These are phyloP conservation scores for Pseudogymnoascus sp. DNA, from an alignment of 2,329 filamentous ascomycete genomes.

Conservation along the genomic window DNA sequence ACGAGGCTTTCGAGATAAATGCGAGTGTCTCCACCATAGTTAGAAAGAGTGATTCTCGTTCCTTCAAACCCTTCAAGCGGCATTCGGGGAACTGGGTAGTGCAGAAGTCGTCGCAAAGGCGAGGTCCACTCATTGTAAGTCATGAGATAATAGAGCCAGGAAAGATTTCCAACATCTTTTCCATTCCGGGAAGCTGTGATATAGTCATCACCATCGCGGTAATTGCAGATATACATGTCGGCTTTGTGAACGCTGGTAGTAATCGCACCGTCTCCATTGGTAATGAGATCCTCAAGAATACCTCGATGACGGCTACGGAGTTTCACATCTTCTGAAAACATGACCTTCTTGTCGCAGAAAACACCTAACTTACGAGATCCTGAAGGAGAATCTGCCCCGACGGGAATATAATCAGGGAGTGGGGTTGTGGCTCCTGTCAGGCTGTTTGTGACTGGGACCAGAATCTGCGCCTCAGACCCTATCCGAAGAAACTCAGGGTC, in stretches of 20 bases:
- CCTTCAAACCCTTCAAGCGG: conserved; percentile 73
- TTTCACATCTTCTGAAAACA: conserved; percentile 66
- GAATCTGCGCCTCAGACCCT: conserved; percentile 45
- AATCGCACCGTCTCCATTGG: conserved; percentile 60
- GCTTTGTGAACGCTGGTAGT: conserved; percentile 58
- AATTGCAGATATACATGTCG: conserved; percentile 81
- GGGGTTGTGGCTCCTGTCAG: conserved; percentile 59
- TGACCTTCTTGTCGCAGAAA: conserved; percentile 68
- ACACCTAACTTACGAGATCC: conserved; percentile 53
- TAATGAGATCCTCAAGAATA: conserved; percentile 63
- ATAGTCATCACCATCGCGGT: conserved; percentile 73
- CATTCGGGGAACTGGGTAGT: conserved; percentile 74
- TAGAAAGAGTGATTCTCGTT: conserved; percentile 80
- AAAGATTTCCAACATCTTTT: conserved; percentile 83
- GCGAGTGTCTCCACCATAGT: conserved; percentile 90
- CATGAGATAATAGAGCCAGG: conserved; percentile 91
- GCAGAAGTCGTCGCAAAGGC: conserved; percentile 70
- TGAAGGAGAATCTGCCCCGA: conserved; percentile 35
- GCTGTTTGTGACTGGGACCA: conserved; percentile 48
- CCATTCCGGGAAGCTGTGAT: conserved; percentile 62
- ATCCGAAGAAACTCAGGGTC: conserved; percentile 72
- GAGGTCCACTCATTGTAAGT: conserved; percentile 83
- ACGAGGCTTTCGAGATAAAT: conserved; percentile 91
- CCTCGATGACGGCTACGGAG: conserved; percentile 57
- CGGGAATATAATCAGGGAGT: conserved; percentile 31